Percentiles rank a stretch among this genome's conserved stretches.
Conservation (phyloP, 2,329 filamentous ascomycete species). For the Fonsecaea pugnacius region DNA sequence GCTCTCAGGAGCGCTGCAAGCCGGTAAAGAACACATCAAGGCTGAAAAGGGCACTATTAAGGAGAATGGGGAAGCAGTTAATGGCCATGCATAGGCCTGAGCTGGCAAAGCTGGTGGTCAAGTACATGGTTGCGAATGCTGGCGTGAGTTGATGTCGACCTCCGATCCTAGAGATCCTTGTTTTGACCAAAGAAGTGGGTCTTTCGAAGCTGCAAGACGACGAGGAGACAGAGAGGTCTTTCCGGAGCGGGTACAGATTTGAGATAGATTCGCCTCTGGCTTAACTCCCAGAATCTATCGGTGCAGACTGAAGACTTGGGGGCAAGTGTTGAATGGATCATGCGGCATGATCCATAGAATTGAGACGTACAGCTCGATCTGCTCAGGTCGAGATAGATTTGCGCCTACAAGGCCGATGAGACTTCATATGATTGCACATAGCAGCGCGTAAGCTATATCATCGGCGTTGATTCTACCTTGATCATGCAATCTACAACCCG, state of each 20-base stretch:
- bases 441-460: background rate
- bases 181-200: background rate
- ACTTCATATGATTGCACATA: background rate
- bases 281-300: background rate
- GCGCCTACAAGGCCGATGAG: background rate
- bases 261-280: background rate
- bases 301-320: background rate
- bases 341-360: background rate
- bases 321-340: background rate
- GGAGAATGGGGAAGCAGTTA: constrained; percentile 13
- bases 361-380: background rate
- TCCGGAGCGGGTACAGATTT: background rate
- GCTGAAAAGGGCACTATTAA: background rate
- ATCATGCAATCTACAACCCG: background rate
- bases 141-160: background rate
- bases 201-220: background rate
- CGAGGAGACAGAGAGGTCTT: background rate
- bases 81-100: constrained; percentile 8
- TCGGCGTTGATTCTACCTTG: background rate
- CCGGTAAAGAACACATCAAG: constrained; percentile 46
- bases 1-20: constrained; percentile 67
- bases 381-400: background rate
- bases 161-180: background rate
- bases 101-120: background rate
- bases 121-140: background rate